Evolutionary conservation across 257 asterid genomes (phyloP).

Genomic region (Paraleonurus japonicus): DNA sequence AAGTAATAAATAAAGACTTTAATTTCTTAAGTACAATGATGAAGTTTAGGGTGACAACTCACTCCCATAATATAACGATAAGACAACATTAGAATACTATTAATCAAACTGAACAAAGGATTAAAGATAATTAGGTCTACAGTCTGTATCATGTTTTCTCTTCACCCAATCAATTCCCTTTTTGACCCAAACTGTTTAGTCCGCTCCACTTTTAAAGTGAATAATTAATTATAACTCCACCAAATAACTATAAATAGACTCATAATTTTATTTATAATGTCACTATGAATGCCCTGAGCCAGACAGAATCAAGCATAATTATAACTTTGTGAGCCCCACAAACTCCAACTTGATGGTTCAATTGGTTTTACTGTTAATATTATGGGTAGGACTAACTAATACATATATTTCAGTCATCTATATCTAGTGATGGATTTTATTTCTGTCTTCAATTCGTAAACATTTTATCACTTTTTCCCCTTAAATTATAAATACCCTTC

Average conservation of each 20-base stretch:
- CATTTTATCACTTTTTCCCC: no score
- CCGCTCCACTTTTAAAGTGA: not conserved
- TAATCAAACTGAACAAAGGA: not conserved
- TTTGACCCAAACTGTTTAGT: not conserved
- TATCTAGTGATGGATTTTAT: no score
- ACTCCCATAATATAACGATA: slow-evolving; percentile 19
- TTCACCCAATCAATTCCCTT: not conserved
- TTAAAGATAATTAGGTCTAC: not conserved
- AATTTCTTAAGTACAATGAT: slow-evolving; percentile 32
- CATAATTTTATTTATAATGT: not conserved
- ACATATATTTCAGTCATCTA: no score
- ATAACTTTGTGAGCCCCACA: not conserved
- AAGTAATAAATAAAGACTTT: not conserved
- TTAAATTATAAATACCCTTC: no score
- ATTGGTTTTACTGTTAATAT: not conserved
- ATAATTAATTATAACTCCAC: not conserved
- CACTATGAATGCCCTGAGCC: not conserved
- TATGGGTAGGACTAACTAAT: not conserved
- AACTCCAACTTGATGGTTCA: not conserved
- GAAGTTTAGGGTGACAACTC: slow-evolving; percentile 39
- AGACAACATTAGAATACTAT: not conserved
- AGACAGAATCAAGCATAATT: not conserved
- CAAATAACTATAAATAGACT: not conserved
- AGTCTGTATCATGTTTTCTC: not conserved
- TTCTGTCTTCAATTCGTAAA: no score